These are phyloP conservation scores for Lentinula detonsa DNA, from an alignment of 768 basidiomycete genomes.

Conservation along the genomic window DNA sequence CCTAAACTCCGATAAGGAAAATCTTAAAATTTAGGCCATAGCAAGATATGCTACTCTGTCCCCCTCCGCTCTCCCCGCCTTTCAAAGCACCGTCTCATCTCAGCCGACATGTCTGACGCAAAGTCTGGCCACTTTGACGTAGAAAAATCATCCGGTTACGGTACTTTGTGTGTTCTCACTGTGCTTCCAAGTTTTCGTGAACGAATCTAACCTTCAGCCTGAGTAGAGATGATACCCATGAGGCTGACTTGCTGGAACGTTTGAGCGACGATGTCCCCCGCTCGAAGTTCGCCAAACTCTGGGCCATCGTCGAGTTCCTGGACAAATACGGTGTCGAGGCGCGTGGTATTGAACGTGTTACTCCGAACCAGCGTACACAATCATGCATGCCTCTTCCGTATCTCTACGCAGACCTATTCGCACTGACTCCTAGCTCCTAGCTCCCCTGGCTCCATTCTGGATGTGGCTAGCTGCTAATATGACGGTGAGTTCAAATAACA, in stretches of 20 bases:
- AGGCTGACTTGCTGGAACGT: not conserved
- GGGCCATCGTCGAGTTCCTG: not conserved
- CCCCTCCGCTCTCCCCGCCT: not conserved
- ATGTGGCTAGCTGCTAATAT: conserved; percentile 4
- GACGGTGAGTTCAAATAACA: not conserved
- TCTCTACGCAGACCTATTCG: not conserved
- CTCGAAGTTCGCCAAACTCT: not conserved
- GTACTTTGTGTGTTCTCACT: not conserved
- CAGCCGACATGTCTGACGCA: not conserved
- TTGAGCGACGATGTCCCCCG: not conserved
- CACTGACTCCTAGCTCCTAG: not conserved
- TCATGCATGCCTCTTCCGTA: not conserved
- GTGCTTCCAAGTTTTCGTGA: too few species aligned
- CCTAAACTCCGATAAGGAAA: not conserved
- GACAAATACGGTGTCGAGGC: not conserved
- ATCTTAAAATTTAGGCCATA: not conserved
- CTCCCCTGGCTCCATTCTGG: conserved; percentile 1
- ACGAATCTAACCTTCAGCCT: not conserved
- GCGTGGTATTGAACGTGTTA: not conserved
- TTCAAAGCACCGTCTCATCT: not conserved
- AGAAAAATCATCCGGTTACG: not conserved
- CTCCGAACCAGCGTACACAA: not conserved
- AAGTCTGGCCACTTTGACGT: not conserved
- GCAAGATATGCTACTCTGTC: not conserved
- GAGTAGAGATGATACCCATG: not conserved